These are phyloP conservation scores for Puccinia triticina DNA, from an alignment of 1,284 basidiomycete species.

Conservation along the genomic window DNA sequence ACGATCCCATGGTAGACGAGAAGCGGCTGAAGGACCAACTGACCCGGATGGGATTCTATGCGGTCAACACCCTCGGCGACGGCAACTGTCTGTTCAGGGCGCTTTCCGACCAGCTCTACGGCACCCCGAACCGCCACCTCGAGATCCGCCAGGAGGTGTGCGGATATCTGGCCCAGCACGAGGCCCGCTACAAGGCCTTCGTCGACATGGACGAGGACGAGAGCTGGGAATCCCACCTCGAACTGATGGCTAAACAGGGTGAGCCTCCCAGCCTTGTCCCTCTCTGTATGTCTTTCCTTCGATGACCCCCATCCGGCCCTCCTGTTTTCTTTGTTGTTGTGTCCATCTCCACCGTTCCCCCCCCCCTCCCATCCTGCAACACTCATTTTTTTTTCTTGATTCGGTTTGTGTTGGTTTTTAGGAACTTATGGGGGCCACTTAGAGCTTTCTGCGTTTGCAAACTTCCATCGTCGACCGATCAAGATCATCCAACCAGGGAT, in stretches of 20 bases:
- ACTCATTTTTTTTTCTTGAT: not conserved
- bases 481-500: constrained; percentile 85
- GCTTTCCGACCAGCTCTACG: constrained; percentile 76
- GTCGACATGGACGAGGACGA: constrained; percentile 79
- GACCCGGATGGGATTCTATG: constrained; percentile 53
- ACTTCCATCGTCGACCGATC: constrained; percentile 74
- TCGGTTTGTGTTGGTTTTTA: constrained; percentile 54
- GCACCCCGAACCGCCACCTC: constrained; percentile 71
- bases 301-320: not conserved
- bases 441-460: constrained; percentile 84
- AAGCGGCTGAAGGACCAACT: constrained; percentile 46
- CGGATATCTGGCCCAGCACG: constrained; percentile 74
- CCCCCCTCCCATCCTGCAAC: too few relatives aligned
- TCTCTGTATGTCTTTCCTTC: not conserved
- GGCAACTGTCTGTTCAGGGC: constrained; percentile 86
- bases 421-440: constrained; percentile 89
- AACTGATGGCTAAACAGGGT: constrained; percentile 77
- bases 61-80: constrained; percentile 71
- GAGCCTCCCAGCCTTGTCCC: constrained; percentile 54
- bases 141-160: constrained; percentile 75
- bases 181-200: constrained; percentile 78
- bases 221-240: constrained; percentile 67
- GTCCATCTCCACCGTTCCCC: not conserved
- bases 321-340: too few relatives aligned
- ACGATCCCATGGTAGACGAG: constrained; percentile 41